Evolutionary conservation across 2,329 filamentous ascomycete species (phyloP).

Genomic region (Thelonectria rubi): DNA sequence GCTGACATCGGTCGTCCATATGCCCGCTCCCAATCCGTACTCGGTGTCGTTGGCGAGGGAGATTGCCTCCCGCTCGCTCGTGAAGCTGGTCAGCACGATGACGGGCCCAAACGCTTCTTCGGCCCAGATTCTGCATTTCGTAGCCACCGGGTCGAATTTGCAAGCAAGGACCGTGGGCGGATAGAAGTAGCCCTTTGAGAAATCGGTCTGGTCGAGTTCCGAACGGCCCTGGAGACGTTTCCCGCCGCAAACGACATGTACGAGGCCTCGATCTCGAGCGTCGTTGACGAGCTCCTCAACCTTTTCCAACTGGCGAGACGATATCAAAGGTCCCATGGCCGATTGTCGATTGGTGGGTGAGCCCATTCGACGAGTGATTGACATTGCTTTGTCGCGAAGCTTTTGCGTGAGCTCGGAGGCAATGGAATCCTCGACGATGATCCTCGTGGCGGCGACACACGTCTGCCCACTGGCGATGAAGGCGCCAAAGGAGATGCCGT

Average conservation of each 20-base stretch:
- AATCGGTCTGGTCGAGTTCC: constrained; percentile 59
- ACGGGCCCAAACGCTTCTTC: constrained; percentile 89
- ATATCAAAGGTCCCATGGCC: constrained; percentile 72
- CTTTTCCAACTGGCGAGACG: constrained; percentile 68
- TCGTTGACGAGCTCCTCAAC: constrained; percentile 73
- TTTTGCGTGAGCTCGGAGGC: constrained; percentile 70
- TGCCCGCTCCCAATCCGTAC: constrained; percentile 79
- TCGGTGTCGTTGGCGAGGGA: constrained; percentile 75
- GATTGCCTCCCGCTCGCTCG: constrained; percentile 76
- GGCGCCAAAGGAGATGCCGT: constrained; percentile 71
- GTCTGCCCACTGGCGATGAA: constrained; percentile 66
- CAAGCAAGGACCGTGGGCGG: constrained; percentile 76
- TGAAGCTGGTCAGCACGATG: constrained; percentile 78
- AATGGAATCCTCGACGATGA: constrained; percentile 76
- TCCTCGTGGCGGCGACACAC: constrained; percentile 75
- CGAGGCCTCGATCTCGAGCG: constrained; percentile 63
- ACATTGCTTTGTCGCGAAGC: constrained; percentile 71
- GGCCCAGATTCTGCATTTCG: constrained; percentile 75
- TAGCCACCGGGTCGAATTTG: constrained; percentile 65
- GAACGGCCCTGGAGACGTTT: constrained; percentile 58
- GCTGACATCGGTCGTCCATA: constrained; percentile 80
- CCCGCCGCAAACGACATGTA: constrained; percentile 54
- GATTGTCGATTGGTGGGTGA: constrained; percentile 64
- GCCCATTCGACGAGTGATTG: constrained; percentile 63
- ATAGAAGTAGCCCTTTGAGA: constrained; percentile 75